Evolutionary conservation across 192 early-diverging fungal genomes (phyloP).

Genomic region (Podila minutissima): DNA sequence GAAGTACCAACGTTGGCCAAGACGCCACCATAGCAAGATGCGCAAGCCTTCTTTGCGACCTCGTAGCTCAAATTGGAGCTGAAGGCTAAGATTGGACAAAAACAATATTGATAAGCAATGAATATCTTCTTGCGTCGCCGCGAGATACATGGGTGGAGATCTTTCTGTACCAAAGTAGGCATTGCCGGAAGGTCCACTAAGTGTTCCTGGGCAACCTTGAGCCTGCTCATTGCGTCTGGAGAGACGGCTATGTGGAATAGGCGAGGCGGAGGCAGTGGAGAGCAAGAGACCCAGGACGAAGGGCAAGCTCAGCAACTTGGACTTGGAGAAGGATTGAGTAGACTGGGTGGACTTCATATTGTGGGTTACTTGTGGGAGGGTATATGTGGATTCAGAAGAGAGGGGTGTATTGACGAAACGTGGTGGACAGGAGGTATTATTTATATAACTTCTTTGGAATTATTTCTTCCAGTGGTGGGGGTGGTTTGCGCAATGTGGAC

Average conservation of each 20-base stretch:
- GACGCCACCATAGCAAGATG: conserved; percentile 28
- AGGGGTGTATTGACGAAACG: too few relatives aligned
- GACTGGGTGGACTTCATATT: conserved; percentile 3
- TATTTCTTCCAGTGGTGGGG: too few relatives aligned
- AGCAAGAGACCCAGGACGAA: conserved; percentile 36
- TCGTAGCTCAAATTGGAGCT: conserved; percentile 19
- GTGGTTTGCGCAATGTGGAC: not conserved
- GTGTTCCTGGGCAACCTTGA: conserved; percentile 20
- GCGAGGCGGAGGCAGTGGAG: conserved; percentile 1
- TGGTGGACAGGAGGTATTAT: too few relatives aligned
- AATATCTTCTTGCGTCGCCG: not conserved
- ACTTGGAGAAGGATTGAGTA: not conserved
- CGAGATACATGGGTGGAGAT: not conserved
- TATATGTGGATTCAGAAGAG: not conserved
- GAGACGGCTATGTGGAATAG: conserved; percentile 11
- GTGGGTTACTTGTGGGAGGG: not conserved
- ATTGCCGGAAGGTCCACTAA: conserved; percentile 52
- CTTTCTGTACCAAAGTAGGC: conserved; percentile 29
- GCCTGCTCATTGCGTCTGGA: conserved; percentile 8
- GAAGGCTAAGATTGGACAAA: conserved; percentile 21
- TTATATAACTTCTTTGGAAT: too few relatives aligned
- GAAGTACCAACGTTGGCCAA: conserved; percentile 12
- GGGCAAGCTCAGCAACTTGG: conserved; percentile 22
- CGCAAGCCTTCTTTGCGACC: conserved; percentile 31
- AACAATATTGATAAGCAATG: not conserved